A percentile compares a stretch with the other conserved stretches of the same genome.
phyloP scores from a whole-genome alignment of 805 yeast species.

The Candida rishiriensis region DNA sequence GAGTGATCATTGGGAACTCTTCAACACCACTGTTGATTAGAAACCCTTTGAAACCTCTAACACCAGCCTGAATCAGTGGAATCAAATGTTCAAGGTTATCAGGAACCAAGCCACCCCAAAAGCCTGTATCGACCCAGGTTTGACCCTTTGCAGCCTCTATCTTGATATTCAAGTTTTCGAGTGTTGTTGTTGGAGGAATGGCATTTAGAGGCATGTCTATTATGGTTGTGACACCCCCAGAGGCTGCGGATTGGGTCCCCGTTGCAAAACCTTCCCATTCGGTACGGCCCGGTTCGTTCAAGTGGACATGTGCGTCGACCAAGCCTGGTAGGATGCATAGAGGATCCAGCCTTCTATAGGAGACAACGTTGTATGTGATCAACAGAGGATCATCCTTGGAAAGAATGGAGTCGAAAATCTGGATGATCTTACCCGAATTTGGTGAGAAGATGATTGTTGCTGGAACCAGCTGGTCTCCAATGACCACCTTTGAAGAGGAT shows the following conservation, averaged over 20 bases:
- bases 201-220: slow-evolving; percentile 96
- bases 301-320: slow-evolving; percentile 90
- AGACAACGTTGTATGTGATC: slow-evolving; percentile 34
- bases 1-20: slow-evolving; percentile 81
- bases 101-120: slow-evolving; percentile 96
- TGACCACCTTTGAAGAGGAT: slow-evolving; percentile 54
- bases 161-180: slow-evolving; percentile 70
- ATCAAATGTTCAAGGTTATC: slow-evolving; percentile 61
- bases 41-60: slow-evolving; percentile 91
- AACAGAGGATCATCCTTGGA: slow-evolving; percentile 37
- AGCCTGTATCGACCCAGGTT: slow-evolving; percentile 90
- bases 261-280: slow-evolving; percentile 99
- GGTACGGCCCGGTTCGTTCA: slow-evolving; percentile 96
- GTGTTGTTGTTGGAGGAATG: slow-evolving; percentile 89
- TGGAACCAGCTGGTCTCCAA: slow-evolving; percentile 41
- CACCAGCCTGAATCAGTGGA: slow-evolving; percentile 81
- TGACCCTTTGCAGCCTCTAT: slow-evolving; percentile 74
- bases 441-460: slow-evolving; percentile 65
- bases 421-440: slow-evolving; percentile 54
- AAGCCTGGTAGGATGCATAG: slow-evolving; percentile 78
- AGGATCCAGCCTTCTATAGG: slow-evolving; percentile 56
- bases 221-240: slow-evolving; percentile 95
- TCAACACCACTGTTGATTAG: slow-evolving; percentile 94
- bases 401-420: slow-evolving; percentile 40
- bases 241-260: slow-evolving; percentile 90